Conservation (phyloP, 768 basidiomycete species). For the Xerocomellus dryophilus region DNA sequence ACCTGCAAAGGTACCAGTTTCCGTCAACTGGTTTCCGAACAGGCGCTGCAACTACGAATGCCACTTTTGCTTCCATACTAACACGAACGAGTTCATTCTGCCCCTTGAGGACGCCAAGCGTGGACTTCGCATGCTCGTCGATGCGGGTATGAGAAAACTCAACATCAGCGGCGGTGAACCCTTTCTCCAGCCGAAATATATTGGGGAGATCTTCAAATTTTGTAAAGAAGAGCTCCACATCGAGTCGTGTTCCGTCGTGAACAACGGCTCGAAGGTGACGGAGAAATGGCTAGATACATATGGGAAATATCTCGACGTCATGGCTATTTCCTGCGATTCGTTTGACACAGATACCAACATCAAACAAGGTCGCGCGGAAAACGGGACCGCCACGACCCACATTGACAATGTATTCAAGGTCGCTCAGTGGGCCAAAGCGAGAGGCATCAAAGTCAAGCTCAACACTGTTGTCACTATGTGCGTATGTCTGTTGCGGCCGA, state of each 20-base stretch:
- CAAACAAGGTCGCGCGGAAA: constrained; percentile 33
- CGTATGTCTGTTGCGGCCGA: not conserved
- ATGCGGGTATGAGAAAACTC: constrained; percentile 36
- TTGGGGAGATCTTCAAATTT: constrained; percentile 38
- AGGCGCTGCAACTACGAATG: constrained; percentile 37
- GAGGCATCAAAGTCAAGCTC: constrained; percentile 39
- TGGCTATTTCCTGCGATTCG: constrained; percentile 43
- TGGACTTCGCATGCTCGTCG: constrained; percentile 31
- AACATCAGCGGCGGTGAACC: constrained; percentile 40
- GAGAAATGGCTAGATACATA: constrained; percentile 41
- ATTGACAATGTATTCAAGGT: constrained; percentile 36
- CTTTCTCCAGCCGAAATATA: constrained; percentile 36
- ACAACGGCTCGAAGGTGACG: constrained; percentile 41
- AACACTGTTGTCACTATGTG: constrained; percentile 35
- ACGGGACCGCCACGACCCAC: constrained; percentile 31
- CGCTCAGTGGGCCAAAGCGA: constrained; percentile 33
- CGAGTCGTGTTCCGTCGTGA: constrained; percentile 36
- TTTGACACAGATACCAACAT: constrained; percentile 38
- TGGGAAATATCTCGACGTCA: constrained; percentile 39
- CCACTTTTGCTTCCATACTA: constrained; percentile 43
- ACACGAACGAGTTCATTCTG: constrained; percentile 34
- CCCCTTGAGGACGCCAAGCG: constrained; percentile 36
- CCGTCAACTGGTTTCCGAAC: constrained; percentile 30
- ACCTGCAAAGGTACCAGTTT: constrained; percentile 17
- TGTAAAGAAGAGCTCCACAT: constrained; percentile 37